Evolutionary conservation across 140 eudicot species (phyloP).

Genomic region (Stevia rebaudiana): DNA sequence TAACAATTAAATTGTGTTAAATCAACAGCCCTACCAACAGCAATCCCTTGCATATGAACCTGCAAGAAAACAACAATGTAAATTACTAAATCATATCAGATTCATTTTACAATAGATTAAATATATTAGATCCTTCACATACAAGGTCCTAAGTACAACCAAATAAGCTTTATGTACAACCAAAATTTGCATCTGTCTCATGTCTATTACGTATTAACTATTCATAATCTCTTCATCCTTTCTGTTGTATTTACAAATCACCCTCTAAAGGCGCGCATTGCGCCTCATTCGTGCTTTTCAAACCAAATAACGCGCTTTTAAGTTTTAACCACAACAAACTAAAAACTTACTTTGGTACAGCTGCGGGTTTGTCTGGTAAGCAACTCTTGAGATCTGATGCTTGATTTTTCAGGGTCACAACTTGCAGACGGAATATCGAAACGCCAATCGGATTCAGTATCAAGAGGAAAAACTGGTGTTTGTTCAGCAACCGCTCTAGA

Average conservation of each 20-base stretch:
- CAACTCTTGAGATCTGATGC: conserved; percentile 54
- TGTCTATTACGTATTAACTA: neutral
- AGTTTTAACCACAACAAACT: neutral
- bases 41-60: conserved; percentile 99
- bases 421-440: conserved; percentile 66
- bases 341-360: conserved; percentile 75
- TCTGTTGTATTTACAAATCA: neutral
- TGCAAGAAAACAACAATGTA: conserved; percentile 13
- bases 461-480: conserved; percentile 36
- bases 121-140: neutral
- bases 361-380: conserved; percentile 74
- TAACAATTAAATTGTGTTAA: conserved; percentile 58
- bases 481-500: conserved; percentile 42
- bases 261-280: neutral
- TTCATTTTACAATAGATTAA: neutral
- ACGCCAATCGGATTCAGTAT: conserved; percentile 57
- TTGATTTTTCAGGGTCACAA: conserved; percentile 74
- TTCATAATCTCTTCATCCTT: neutral
- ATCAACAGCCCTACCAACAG: conserved; percentile 97
- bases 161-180: neutral
- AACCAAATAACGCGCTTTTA: neutral
- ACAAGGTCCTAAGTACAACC: neutral
- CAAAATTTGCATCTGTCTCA: neutral
- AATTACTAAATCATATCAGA: neutral
- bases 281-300: neutral